Percentiles rank a stretch among this genome's conserved stretches.
Evolutionary conservation across 192 early-diverging fungal species (phyloP).

Genomic region (Coemansia sp.): DNA sequence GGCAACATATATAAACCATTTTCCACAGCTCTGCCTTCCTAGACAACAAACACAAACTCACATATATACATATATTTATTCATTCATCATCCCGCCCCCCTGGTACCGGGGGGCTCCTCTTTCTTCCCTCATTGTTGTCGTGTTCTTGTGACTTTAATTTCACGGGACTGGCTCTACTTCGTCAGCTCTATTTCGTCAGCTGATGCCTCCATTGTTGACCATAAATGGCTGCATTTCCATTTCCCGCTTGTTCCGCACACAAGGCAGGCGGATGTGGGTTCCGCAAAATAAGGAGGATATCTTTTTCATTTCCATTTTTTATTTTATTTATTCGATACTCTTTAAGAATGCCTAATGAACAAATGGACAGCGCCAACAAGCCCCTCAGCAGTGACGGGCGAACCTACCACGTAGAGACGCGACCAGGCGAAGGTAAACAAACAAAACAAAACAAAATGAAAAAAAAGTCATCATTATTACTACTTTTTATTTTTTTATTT

Average conservation of each 20-base stretch:
- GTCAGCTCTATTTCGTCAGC: neutral
- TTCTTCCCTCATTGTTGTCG: neutral
- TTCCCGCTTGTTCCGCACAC: no score
- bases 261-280: no score
- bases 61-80: constrained; percentile 4
- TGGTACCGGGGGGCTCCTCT: no score
- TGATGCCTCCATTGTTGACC: neutral
- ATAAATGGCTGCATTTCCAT: no score
- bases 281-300: neutral
- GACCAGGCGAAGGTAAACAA: constrained; percentile 61
- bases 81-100: no score
- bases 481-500: no score
- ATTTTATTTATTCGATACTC: neutral
- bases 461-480: neutral
- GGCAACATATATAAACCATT: constrained; percentile 13
- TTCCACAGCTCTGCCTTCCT: neutral
- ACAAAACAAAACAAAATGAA: neutral
- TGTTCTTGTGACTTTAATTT: neutral
- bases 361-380: constrained; percentile 74
- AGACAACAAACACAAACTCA: neutral
- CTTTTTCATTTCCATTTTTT: neutral
- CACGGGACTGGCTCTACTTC: neutral
- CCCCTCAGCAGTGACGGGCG: constrained; percentile 74
- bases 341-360: constrained; percentile 23
- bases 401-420: constrained; percentile 84